Percentiles rank a stretch among this genome's conserved stretches.
phyloP scores from a whole-genome alignment of 306 rosid genomes.

The Astragalus membranaceus region DNA sequence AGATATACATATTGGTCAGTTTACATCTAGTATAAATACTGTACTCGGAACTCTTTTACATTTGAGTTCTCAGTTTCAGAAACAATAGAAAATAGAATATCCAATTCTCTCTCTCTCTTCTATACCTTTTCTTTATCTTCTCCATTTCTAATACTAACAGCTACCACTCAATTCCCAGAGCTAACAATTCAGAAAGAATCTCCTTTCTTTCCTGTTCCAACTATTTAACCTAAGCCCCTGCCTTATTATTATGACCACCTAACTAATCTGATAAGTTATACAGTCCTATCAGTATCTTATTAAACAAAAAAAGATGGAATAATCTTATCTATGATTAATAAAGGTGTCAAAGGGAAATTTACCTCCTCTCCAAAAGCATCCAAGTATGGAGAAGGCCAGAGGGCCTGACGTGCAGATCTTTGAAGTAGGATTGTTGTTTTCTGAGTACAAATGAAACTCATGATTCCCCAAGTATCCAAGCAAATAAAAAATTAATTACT shows the following conservation, averaged over 20 bases:
- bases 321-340: neutral
- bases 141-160: neutral
- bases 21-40: no score
- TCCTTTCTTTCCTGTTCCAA: neutral
- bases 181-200: neutral
- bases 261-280: neutral
- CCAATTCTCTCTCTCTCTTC: no score
- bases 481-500: neutral
- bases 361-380: conserved; percentile 99
- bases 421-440: conserved; percentile 79
- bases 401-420: conserved; percentile 94
- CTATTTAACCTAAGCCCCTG: neutral
- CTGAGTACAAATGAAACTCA: conserved; percentile 32
- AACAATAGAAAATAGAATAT: no score
- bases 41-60: no score
- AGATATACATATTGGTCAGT: no score
- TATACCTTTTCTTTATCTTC: no score
- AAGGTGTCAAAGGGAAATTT: conserved; percentile 18
- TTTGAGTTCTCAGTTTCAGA: no score
- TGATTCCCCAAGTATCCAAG: neutral
- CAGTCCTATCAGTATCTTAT: neutral
- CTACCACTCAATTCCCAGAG: neutral
- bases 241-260: neutral
- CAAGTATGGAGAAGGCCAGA: conserved; percentile 95
- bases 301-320: neutral